Evolutionary conservation across 2,329 filamentous ascomycete species (phyloP), one percentile per base, ranked within the genome.

Genomic region (Monilinia fructicola): DNA sequence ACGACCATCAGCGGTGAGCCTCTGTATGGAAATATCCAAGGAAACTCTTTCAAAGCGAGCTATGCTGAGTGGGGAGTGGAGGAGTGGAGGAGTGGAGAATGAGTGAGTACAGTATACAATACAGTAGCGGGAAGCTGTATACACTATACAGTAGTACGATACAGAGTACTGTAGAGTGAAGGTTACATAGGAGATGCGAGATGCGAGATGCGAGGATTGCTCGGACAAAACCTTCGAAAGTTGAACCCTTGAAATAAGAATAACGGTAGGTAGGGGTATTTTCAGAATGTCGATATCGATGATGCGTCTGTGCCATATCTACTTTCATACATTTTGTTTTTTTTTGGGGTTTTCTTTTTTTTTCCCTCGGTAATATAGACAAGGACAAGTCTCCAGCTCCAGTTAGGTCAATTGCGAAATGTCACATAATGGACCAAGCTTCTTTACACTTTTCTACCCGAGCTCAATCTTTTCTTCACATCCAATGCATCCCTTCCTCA

Each of bases 371-470:
- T 21, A 46, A 26, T 46, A 59, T 18, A 23, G 42, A 35, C 31
- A 35, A 35, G 31, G 31, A 35, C 31, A 35, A 35, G 31, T 35
- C 31, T 35, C 31, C 31, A 35, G 9, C 31, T 35, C 5, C 31
- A 7, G 31, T 35, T 7, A 35, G 46, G 10, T 50, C 18, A 28
- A 31, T 18, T 21, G 2, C 21, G 44, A 60, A 50, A 50, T 28
- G 31, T 65, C 44, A 23, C 44, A 53, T 21, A 42, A 50, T 53
- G 63, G 23, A 31, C 63, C n/a, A 52, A 65, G 63, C 63, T 60
- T 21, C 28, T 23, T 35, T 46, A 35, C 16, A 53, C 35, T 28
- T 46, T 21, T 31, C 48, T 12, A 53, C 50, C 48, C 61, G 54
- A 38, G 53, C 53, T 3, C 23, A 1, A 4, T 28, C 58, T 50